Evolutionary conservation across 2,329 filamentous ascomycete genomes (phyloP).

Genomic region (Aspergillus oerlinghausenensis): DNA sequence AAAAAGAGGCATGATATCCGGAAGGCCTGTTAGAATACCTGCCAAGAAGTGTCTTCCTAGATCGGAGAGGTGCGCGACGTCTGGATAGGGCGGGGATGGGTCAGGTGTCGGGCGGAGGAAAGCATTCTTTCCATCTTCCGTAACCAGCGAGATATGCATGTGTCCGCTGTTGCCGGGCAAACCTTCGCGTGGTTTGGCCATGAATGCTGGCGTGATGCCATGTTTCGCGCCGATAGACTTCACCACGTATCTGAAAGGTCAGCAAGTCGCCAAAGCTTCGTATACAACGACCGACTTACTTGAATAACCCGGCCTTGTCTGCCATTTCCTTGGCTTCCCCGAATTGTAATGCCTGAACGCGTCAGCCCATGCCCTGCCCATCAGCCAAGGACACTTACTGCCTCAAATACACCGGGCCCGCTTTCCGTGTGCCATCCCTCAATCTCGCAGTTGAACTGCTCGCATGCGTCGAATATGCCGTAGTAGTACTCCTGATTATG

Average conservation of each 20-base stretch:
- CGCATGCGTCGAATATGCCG: slow-evolving; percentile 74
- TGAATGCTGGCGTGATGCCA: slow-evolving; percentile 94
- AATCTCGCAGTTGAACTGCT: slow-evolving; percentile 71
- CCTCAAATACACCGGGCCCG: slow-evolving; percentile 91
- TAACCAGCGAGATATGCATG: slow-evolving; percentile 87
- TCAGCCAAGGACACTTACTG: slow-evolving; percentile 46
- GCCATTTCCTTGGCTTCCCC: slow-evolving; percentile 85
- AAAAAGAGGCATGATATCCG: slow-evolving; percentile 91
- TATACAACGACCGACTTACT: slow-evolving; percentile 46
- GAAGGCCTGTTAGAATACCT: slow-evolving; percentile 79
- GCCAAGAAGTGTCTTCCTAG: slow-evolving; percentile 90
- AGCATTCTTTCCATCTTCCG: slow-evolving; percentile 75
- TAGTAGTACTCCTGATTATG: slow-evolving; percentile 95
- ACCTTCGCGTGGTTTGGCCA: slow-evolving; percentile 92
- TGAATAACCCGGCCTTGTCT: slow-evolving; percentile 87
- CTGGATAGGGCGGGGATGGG: slow-evolving; percentile 64
- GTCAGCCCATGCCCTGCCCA: slow-evolving; percentile 11
- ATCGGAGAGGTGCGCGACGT: slow-evolving; percentile 78
- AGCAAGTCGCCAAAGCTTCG: slow-evolving; percentile 4
- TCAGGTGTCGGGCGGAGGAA: slow-evolving; percentile 71
- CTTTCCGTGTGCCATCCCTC: slow-evolving; percentile 97
- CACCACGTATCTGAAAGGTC: slow-evolving; percentile 61
- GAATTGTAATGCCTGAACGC: slow-evolving; percentile 68
- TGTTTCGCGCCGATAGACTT: slow-evolving; percentile 83
- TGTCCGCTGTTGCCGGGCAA: slow-evolving; percentile 93